A percentile compares a stretch with the other conserved stretches of the same genome.
Conservation (phyloP, 1,284 basidiomycete species). For the Cutaneotrichosporon curvatum region DNA sequence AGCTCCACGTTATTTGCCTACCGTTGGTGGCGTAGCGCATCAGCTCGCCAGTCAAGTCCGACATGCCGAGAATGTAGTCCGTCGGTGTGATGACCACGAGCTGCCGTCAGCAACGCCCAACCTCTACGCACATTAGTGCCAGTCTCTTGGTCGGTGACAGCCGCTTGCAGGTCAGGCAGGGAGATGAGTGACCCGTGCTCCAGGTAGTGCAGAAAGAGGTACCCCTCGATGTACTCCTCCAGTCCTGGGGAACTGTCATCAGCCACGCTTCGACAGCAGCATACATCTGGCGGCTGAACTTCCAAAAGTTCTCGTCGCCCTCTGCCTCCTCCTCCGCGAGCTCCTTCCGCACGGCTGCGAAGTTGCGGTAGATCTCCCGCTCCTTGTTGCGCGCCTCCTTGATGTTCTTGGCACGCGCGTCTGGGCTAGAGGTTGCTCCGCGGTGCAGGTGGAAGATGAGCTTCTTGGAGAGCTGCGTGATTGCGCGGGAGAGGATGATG, state of each 20-base stretch:
- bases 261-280: neutral
- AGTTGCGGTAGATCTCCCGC: constrained; percentile 60
- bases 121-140: constrained; percentile 4
- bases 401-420: constrained; percentile 27
- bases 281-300: constrained; percentile 64
- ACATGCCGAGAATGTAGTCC: constrained; percentile 86
- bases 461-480: constrained; percentile 90
- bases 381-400: constrained; percentile 61
- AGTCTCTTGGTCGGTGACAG: constrained; percentile 51
- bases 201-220: constrained; percentile 83
- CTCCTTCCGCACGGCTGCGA: constrained; percentile 59
- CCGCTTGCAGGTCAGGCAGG: constrained; percentile 60
- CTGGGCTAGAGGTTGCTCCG: constrained; percentile 48
- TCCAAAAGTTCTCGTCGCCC: constrained; percentile 57
- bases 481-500: constrained; percentile 57
- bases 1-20: constrained; percentile 10
- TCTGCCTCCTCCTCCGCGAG: constrained; percentile 49
- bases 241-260: constrained; percentile 50
- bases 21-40: constrained; percentile 84
- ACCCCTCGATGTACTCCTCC: constrained; percentile 89
- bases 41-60: constrained; percentile 89
- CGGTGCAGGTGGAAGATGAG: constrained; percentile 90
- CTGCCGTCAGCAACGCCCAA: constrained; percentile 12
- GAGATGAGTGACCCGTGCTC: constrained; percentile 64
- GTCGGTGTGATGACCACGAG: constrained; percentile 62